These are phyloP conservation scores for Ustilaginoidea virens DNA, from an alignment of 2,329 filamentous ascomycete species.

Conservation along the genomic window DNA sequence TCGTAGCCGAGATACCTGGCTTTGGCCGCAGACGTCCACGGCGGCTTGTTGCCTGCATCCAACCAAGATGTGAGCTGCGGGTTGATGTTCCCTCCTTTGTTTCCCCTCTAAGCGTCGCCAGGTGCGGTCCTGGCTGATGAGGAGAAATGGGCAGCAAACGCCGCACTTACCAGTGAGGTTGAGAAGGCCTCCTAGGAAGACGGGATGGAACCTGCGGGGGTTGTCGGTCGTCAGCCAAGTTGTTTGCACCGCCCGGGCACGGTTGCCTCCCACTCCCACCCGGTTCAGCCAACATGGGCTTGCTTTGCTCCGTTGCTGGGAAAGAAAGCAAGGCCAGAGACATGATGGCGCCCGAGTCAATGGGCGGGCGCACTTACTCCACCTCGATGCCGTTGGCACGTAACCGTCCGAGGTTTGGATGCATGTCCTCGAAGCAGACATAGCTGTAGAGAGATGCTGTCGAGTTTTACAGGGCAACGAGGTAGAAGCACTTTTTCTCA, in stretches of 20 bases:
- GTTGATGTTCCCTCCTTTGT: too few species aligned
- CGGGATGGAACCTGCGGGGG: constrained; percentile 44
- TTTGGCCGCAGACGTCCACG: constrained; percentile 57
- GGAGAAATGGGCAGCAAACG: background rate
- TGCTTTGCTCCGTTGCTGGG: too few species aligned
- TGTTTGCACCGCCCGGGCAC: too few species aligned
- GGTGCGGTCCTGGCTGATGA: background rate
- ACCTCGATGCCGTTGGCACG: constrained; percentile 44
- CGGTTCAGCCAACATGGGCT: too few species aligned
- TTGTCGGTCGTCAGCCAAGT: background rate
- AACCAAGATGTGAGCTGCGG: too few species aligned
- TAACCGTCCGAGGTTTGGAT: constrained; percentile 37
- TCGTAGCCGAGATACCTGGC: constrained; percentile 36
- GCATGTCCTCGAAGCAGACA: constrained; percentile 39
- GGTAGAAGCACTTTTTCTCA: background rate
- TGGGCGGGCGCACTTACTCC: constrained; percentile 34
- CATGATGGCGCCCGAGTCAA: background rate
- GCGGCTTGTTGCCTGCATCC: constrained; percentile 51
- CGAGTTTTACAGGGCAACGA: background rate
- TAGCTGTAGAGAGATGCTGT: constrained; percentile 51
- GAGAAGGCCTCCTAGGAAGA: constrained; percentile 57
- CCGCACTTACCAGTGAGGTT: constrained; percentile 32
- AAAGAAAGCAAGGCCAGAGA: background rate
- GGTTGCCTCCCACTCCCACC: too few species aligned
- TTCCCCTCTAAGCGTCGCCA: background rate